Evolutionary conservation across 2,329 filamentous ascomycete genomes (phyloP).

Genomic region (Alternaria conjuncta): DNA sequence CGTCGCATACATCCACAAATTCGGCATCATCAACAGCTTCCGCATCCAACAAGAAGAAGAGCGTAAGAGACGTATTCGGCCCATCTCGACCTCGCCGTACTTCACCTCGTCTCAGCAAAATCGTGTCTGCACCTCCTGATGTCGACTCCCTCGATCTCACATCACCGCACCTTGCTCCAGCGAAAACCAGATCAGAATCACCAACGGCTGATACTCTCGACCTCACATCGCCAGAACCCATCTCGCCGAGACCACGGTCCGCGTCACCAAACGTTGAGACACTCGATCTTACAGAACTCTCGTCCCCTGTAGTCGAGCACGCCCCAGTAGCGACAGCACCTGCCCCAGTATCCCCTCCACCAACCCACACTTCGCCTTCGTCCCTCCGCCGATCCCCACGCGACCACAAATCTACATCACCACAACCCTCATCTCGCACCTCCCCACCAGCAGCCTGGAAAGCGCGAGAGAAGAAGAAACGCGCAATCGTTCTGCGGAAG

Average conservation of each 20-base stretch:
- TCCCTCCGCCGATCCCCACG: constrained; percentile 31
- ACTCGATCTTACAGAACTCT: constrained; percentile 30
- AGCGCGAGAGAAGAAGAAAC: constrained; percentile 36
- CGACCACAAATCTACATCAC: constrained; percentile 15
- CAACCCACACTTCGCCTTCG: constrained; percentile 1
- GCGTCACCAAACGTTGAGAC: constrained; percentile 22
- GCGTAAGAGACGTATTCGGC: background rate
- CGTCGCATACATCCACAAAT: constrained; percentile 17
- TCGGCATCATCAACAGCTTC: constrained; percentile 16
- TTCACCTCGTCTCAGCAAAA: constrained; percentile 31
- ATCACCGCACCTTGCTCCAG: constrained; percentile 3
- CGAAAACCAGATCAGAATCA: constrained; percentile 3
- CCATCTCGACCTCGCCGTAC: constrained; percentile 21
- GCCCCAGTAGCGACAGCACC: background rate
- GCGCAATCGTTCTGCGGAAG: constrained; percentile 37
- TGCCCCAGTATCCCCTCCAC: constrained; percentile 7
- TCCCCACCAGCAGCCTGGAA: constrained; percentile 41
- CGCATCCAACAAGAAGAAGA: constrained; percentile 1
- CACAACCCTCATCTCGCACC: background rate
- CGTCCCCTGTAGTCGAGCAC: constrained; percentile 14
- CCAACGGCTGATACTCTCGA: constrained; percentile 33
- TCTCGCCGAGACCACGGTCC: background rate
- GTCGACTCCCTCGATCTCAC: constrained; percentile 22
- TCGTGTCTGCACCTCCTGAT: constrained; percentile 17
- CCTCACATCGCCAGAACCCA: constrained; percentile 22